Conservation (phyloP, 108 stramenopile genomes). For the Discostella stelligeroides region DNA sequence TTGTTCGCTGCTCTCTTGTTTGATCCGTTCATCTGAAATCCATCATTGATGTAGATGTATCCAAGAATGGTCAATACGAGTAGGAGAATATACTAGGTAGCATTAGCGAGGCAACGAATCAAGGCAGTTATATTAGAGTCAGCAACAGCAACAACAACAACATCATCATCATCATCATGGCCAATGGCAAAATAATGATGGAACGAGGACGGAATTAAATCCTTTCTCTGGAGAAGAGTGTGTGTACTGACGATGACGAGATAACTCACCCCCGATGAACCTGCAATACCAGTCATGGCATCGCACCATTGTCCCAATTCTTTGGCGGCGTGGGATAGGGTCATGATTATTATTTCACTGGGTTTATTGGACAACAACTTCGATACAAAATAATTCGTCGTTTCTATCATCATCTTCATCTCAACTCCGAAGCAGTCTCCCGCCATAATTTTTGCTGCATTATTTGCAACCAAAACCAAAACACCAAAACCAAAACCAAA, state of each 20-base stretch:
- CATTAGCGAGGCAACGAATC: conserved; percentile 18
- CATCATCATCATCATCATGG: background rate
- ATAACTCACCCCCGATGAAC: conserved; percentile 49
- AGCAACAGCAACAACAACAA: background rate
- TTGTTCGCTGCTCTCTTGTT: conserved; percentile 26
- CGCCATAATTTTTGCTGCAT: too few species aligned
- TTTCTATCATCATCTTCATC: too few species aligned
- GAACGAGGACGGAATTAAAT: too few species aligned
- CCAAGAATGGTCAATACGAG: conserved; percentile 40
- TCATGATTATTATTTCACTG: conserved; percentile 24
- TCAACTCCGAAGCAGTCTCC: too few species aligned
- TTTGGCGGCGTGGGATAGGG: conserved; percentile 41
- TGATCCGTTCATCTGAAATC: conserved; percentile 37
- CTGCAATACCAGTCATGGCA: conserved; percentile 44
- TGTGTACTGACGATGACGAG: too few species aligned
- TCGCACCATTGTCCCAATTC: conserved; percentile 53
- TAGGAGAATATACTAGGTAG: conserved; percentile 34
- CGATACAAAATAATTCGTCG: too few species aligned
- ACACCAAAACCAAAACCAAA: too few species aligned
- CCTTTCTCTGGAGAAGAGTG: too few species aligned
- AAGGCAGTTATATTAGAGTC: background rate
- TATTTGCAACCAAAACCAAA: too few species aligned
- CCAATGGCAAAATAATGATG: too few species aligned
- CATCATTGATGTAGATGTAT: conserved; percentile 42
- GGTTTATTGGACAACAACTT: background rate